These are phyloP conservation scores for Alternaria metachromatica DNA, from an alignment of 2,329 filamentous ascomycete genomes.

Conservation along the genomic window DNA sequence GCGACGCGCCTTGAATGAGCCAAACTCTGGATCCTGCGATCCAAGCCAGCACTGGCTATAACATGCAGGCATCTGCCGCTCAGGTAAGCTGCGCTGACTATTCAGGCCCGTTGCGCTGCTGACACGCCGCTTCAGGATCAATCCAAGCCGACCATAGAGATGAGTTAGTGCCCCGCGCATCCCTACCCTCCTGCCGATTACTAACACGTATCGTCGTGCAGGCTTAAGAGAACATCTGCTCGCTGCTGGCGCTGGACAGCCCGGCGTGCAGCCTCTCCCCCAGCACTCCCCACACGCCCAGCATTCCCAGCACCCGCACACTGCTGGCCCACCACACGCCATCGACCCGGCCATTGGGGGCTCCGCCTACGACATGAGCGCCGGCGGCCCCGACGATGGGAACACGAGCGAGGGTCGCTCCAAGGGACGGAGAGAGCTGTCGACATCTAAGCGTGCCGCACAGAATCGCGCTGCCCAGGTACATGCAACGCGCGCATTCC, in stretches of 20 bases:
- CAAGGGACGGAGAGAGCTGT: slow-evolving; percentile 85
- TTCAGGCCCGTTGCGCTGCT: slow-evolving; percentile 27
- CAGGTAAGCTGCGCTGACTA: slow-evolving; percentile 59
- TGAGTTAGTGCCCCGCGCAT: slow-evolving; percentile 46
- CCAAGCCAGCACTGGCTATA: slow-evolving; percentile 38
- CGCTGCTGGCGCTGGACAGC: slow-evolving; percentile 57
- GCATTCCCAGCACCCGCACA: slow-evolving; percentile 36
- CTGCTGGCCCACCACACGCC: slow-evolving; percentile 58
- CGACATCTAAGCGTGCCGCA: slow-evolving; percentile 92
- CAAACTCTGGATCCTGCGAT: slow-evolving; percentile 43
- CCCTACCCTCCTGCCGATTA: slow-evolving; percentile 29
- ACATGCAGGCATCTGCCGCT: slow-evolving; percentile 53
- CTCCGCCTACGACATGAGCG: slow-evolving; percentile 56
- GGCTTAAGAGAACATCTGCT: slow-evolving; percentile 70
- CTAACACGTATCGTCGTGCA: slow-evolving; percentile 46
- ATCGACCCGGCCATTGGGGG: slow-evolving; percentile 67
- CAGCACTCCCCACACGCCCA: slow-evolving; percentile 32
- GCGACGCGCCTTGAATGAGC: slow-evolving; percentile 26
- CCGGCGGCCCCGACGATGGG: slow-evolving; percentile 55
- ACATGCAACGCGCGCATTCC: slow-evolving; percentile 26
- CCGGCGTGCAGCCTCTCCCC: slow-evolving; percentile 42
- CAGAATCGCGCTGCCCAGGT: slow-evolving; percentile 98
- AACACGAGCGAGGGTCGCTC: slow-evolving; percentile 52
- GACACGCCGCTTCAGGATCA: slow-evolving; percentile 40
- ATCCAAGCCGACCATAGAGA: slow-evolving; percentile 50